phyloP scores from a whole-genome alignment of 768 basidiomycete genomes.

The Peribolospora baueri region DNA sequence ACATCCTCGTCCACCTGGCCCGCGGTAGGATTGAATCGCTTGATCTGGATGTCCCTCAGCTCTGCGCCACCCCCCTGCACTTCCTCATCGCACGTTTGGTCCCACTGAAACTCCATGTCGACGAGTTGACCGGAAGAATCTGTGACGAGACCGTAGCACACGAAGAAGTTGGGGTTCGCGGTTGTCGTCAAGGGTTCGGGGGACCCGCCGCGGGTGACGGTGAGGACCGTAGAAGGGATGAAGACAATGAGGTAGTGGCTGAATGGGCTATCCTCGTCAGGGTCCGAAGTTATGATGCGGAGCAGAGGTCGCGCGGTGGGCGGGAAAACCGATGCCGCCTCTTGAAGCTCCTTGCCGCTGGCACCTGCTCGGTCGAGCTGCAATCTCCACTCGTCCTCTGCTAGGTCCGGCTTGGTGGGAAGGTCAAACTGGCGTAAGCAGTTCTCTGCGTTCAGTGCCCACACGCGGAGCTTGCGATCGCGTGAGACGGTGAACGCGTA shows the following conservation, averaged over 20 bases:
- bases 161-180: conserved; percentile 1
- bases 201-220: too few species aligned
- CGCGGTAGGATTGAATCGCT: too few species aligned
- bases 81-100: conserved; percentile 27
- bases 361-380: conserved; percentile 20
- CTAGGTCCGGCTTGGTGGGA: conserved; percentile 20
- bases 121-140: conserved; percentile 30
- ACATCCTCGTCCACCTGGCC: too few species aligned
- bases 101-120: conserved; percentile 5
- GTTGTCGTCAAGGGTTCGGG: too few species aligned
- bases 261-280: too few species aligned
- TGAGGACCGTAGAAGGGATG: too few species aligned
- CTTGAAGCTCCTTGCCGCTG: conserved; percentile 32
- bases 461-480: conserved; percentile 58
- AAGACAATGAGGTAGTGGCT: too few species aligned
- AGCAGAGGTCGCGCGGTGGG: too few species aligned
- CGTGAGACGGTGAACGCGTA: conserved; percentile 66
- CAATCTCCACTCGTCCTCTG: too few species aligned
- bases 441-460: conserved; percentile 28
- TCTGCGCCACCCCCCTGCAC: conserved; percentile 38
- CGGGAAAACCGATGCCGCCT: background rate
- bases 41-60: conserved; percentile 49
- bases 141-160: conserved; percentile 19
- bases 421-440: conserved; percentile 25
- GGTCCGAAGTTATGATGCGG: too few species aligned